A percentile compares a stretch with the other conserved stretches of the same genome.
Evolutionary conservation across 345 rosid species (phyloP).

Genomic region (Rubroshorea leprosula): DNA sequence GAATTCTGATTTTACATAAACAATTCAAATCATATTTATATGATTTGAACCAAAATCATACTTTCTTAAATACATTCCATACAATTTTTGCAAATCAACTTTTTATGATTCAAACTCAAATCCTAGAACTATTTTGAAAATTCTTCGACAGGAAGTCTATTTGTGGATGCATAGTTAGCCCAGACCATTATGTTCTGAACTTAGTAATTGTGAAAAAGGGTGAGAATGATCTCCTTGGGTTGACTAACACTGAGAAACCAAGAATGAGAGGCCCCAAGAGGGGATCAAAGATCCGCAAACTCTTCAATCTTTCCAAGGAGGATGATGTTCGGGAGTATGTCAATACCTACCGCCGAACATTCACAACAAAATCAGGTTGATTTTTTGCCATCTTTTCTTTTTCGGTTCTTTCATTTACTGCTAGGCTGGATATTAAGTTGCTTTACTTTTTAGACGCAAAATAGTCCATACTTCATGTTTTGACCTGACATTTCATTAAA

Average conservation of each 20-base stretch:
- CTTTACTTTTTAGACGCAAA: too few relatives aligned
- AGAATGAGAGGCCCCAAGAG: slow-evolving; percentile 51
- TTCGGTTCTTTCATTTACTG: neutral
- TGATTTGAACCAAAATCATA: too few relatives aligned
- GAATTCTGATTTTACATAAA: too few relatives aligned
- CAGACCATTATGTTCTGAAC: slow-evolving; percentile 39
- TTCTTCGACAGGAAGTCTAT: slow-evolving; percentile 55
- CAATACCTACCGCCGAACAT: slow-evolving; percentile 42
- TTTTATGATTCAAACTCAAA: too few relatives aligned
- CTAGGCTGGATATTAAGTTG: too few relatives aligned
- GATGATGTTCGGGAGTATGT: slow-evolving; percentile 49
- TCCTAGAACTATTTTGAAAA: too few relatives aligned
- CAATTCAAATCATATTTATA: too few relatives aligned
- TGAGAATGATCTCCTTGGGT: slow-evolving; percentile 41
- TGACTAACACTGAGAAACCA: slow-evolving; percentile 41
- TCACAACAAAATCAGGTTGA: slow-evolving; percentile 40
- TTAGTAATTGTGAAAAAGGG: slow-evolving; percentile 35
- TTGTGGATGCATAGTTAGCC: slow-evolving; percentile 48
- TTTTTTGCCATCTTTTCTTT: neutral
- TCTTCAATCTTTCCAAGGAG: slow-evolving; percentile 43
- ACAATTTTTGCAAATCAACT: too few relatives aligned
- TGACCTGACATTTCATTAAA: too few relatives aligned
- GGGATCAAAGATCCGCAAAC: slow-evolving; percentile 44
- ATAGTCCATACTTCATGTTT: too few relatives aligned
- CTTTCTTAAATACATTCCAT: too few relatives aligned